Conservation (phyloP, 2,329 filamentous ascomycete species). For the Simplicillium aogashimaense region DNA sequence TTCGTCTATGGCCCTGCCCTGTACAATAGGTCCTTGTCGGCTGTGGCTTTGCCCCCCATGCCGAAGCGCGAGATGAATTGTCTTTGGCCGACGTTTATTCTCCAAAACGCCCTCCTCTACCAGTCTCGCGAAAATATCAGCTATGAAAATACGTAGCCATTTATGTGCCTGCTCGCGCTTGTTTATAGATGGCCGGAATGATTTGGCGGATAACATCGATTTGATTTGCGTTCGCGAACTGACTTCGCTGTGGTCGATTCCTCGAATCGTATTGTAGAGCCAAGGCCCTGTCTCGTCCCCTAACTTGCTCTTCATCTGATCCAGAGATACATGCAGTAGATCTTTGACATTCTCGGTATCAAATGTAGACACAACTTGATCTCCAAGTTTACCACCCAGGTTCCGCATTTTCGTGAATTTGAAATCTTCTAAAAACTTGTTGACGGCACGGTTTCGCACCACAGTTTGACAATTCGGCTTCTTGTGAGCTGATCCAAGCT, state of each 20-base stretch:
- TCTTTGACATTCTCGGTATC: conserved; percentile 72
- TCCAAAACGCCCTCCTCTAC: conserved; percentile 86
- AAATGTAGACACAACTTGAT: conserved; percentile 73
- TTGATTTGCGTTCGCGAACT: conserved; percentile 90
- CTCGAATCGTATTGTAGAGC: conserved; percentile 77
- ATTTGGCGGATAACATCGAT: conserved; percentile 94
- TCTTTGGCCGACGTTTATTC: conserved; percentile 76
- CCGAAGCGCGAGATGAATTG: conserved; percentile 75
- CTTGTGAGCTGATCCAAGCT: conserved; percentile 81
- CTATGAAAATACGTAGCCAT: conserved; percentile 86
- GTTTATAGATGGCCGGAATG: conserved; percentile 77
- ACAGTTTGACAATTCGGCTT: conserved; percentile 94
- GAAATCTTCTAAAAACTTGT: conserved; percentile 70
- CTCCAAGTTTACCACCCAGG: conserved; percentile 88
- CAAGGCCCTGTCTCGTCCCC: conserved; percentile 78
- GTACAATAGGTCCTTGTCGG: conserved; percentile 65
- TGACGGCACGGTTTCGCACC: conserved; percentile 75
- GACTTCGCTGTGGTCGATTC: conserved; percentile 79
- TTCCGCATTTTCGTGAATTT: conserved; percentile 94
- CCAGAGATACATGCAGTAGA: conserved; percentile 59
- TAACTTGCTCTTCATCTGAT: conserved; percentile 67
- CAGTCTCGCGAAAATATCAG: conserved; percentile 82
- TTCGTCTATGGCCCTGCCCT: conserved; percentile 65
- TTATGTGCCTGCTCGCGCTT: conserved; percentile 66
- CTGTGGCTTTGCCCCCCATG: conserved; percentile 66